These are phyloP conservation scores for Fusarium avenaceum DNA, from an alignment of 2,329 filamentous ascomycete species.

Conservation along the genomic window DNA sequence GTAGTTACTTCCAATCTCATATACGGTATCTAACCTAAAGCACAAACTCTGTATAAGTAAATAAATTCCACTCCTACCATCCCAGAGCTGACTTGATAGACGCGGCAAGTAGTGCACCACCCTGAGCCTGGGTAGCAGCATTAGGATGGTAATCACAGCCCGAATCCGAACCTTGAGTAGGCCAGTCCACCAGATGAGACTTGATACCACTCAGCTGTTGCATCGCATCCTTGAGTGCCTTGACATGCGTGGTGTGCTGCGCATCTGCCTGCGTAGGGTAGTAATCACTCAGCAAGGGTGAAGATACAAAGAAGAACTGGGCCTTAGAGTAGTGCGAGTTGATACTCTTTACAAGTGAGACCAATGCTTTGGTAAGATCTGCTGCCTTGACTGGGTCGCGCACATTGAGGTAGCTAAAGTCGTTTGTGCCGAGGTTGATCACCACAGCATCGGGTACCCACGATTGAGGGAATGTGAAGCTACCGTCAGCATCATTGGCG, in stretches of 20 bases:
- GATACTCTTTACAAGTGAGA: conserved; percentile 44
- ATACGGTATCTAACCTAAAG: too few relatives aligned
- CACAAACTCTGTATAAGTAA: too few relatives aligned
- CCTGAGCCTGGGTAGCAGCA: conserved; percentile 54
- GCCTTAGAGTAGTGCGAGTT: conserved; percentile 54
- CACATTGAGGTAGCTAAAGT: conserved; percentile 55
- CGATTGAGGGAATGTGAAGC: conserved; percentile 54
- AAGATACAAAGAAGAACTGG: conserved; percentile 57
- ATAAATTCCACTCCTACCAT: conserved; percentile 9
- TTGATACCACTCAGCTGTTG: conserved; percentile 49
- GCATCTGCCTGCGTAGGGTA: conserved; percentile 55
- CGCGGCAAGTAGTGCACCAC: conserved; percentile 49
- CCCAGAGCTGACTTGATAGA: conserved; percentile 43
- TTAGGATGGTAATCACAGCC: conserved; percentile 61
- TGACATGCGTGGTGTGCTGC: conserved; percentile 55
- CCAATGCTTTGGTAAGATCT: conserved; percentile 48
- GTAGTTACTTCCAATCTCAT: too few relatives aligned
- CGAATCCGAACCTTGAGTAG: conserved; percentile 56
- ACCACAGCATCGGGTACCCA: conserved; percentile 55
- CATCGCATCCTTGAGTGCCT: conserved; percentile 54
- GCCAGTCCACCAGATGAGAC: conserved; percentile 58
- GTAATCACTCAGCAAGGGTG: conserved; percentile 57
- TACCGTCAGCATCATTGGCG: conserved; percentile 55
- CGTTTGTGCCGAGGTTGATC: conserved; percentile 61
- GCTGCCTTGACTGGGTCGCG: conserved; percentile 49